These are phyloP conservation scores for Komagataella pastoris DNA, from an alignment of 805 yeast genomes.

Conservation along the genomic window DNA sequence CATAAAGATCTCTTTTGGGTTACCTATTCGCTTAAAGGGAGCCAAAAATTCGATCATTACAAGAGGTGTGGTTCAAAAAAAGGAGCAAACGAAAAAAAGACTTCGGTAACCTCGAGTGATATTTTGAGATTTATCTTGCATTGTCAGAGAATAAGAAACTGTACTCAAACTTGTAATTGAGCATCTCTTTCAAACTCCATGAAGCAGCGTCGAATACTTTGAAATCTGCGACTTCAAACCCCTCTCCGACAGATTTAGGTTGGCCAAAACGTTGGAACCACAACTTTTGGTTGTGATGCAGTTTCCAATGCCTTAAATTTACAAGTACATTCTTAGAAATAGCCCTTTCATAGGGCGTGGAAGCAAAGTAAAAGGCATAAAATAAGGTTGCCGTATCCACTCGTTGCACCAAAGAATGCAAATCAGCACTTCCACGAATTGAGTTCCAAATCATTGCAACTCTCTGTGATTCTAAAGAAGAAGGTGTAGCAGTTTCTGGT, in stretches of 20 bases:
- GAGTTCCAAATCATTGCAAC: constrained; percentile 18
- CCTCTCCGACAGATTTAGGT: constrained; percentile 22
- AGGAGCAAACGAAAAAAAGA: neutral
- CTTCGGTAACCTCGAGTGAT: no score
- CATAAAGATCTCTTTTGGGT: constrained; percentile 4
- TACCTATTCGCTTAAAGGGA: no score
- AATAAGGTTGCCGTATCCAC: constrained; percentile 24
- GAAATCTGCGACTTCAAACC: constrained; percentile 27
- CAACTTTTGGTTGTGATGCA: constrained; percentile 15
- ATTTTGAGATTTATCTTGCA: neutral
- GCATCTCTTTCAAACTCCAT: constrained; percentile 28
- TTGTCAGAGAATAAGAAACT: constrained; percentile 9
- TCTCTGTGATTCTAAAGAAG: constrained; percentile 19
- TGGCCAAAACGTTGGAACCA: constrained; percentile 27
- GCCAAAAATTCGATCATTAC: no score
- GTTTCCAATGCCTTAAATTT: constrained; percentile 23
- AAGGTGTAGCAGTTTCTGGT: constrained; percentile 7
- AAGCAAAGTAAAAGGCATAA: constrained; percentile 28
- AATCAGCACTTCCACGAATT: constrained; percentile 9
- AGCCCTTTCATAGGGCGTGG: constrained; percentile 25
- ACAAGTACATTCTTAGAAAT: constrained; percentile 19
- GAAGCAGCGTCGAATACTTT: constrained; percentile 27
- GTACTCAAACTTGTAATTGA: constrained; percentile 26
- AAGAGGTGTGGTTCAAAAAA: neutral
- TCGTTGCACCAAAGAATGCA: constrained; percentile 13